phyloP scores from a whole-genome alignment of 2,329 filamentous ascomycete genomes.

The Fusarium musae region DNA sequence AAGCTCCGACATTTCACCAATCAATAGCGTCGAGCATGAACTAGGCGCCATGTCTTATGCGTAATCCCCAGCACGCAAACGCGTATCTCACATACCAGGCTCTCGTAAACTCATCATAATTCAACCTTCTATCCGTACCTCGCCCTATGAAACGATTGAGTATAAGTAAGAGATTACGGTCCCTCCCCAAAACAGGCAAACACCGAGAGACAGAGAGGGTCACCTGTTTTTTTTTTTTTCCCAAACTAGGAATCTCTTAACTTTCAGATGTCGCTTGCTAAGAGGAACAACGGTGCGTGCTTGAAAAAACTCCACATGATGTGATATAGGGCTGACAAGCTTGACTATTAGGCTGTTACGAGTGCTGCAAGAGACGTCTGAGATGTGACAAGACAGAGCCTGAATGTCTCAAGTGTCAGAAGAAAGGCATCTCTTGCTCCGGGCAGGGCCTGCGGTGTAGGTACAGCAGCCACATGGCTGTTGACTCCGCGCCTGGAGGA shows the following conservation, averaged over 20 bases:
- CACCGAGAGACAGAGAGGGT: slow-evolving; percentile 3
- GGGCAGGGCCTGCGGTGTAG: slow-evolving; percentile 51
- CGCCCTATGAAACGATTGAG: neutral
- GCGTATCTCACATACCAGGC: slow-evolving; percentile 10
- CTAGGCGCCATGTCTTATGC: neutral
- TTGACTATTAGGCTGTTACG: slow-evolving; percentile 47
- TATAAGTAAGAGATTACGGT: neutral
- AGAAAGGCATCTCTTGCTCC: slow-evolving; percentile 53
- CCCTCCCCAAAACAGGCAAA: neutral
- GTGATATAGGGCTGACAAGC: neutral
- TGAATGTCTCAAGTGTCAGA: slow-evolving; percentile 52
- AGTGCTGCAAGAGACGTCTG: slow-evolving; percentile 53
- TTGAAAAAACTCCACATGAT: neutral
- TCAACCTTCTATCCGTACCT: neutral
- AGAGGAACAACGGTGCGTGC: slow-evolving; percentile 41
- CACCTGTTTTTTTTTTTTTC: neutral
- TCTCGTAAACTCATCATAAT: neutral
- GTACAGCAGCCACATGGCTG: slow-evolving; percentile 48
- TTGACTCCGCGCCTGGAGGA: neutral
- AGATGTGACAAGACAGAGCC: slow-evolving; percentile 54
- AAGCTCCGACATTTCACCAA: neutral
- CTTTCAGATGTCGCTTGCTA: slow-evolving; percentile 42
- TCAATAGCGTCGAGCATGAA: neutral
- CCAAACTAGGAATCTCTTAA: neutral
- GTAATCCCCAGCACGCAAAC: slow-evolving; percentile 11